Percentiles rank a stretch among this genome's conserved stretches.
Conservation (phyloP, 1,139 yeast species). For the Entelexis sorbosivorans region DNA sequence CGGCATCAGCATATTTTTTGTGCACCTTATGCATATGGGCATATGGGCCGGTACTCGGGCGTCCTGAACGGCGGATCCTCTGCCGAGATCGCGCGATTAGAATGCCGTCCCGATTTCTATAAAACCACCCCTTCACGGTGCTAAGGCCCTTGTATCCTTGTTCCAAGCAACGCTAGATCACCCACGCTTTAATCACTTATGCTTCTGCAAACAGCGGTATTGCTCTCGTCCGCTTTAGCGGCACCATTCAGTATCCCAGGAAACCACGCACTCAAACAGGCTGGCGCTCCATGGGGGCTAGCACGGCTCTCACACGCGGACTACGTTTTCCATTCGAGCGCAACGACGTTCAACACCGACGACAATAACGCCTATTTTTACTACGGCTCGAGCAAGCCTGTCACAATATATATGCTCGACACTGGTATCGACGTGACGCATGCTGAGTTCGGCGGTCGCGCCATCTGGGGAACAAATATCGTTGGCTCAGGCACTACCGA, state of each 20-base stretch:
- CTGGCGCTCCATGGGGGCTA: conserved; percentile 83
- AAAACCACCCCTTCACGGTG: background rate
- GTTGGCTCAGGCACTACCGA: conserved; percentile 73
- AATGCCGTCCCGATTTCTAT: background rate
- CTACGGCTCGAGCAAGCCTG: conserved; percentile 55
- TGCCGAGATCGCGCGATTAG: background rate
- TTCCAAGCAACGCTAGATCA: no score
- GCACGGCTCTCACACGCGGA: conserved; percentile 86
- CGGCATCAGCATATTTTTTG: background rate
- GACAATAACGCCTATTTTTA: conserved; percentile 41
- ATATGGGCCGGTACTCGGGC: no score
- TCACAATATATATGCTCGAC: conserved; percentile 72
- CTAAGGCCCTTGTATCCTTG: no score
- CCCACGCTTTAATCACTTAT: background rate
- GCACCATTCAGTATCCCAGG: background rate
- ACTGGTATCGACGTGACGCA: conserved; percentile 79
- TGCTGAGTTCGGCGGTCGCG: conserved; percentile 79
- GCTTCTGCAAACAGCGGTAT: background rate
- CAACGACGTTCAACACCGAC: background rate
- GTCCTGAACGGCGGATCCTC: background rate
- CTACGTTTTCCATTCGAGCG: conserved; percentile 61
- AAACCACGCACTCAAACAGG: conserved; percentile 35
- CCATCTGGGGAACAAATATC: conserved; percentile 55
- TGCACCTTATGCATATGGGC: background rate
- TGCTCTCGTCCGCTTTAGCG: background rate